Evolutionary conservation across 306 rosid species (phyloP).

Genomic region (cucumber (Cucumis sativus)): Cucumber_9930_V3 NC_026661.2:4818501-4819000

Average conservation of each 20-base stretch:
- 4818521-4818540: not conserved
- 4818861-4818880: constrained; percentile 14
- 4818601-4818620: too few species aligned
- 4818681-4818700: too few species aligned
- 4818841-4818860: constrained; percentile 53
- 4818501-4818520: too few species aligned
- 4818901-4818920: not conserved
- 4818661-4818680: too few species aligned
- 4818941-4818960: not conserved
- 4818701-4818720: too few species aligned
- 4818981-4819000: too few species aligned
- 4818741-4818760: not conserved
- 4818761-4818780: not conserved
- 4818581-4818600: too few species aligned
- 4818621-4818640: too few species aligned
- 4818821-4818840: constrained; percentile 28
- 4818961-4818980: not conserved
- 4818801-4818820: constrained; percentile 38
- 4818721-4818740: too few species aligned
- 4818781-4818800: constrained; percentile 42
- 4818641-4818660: too few species aligned
- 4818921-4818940: not conserved
- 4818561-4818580: too few species aligned
- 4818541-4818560: too few species aligned
- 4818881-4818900: not conserved